Conservation (phyloP, 2,329 filamentous ascomycete species). For the Spiromastix sp. region DNA sequence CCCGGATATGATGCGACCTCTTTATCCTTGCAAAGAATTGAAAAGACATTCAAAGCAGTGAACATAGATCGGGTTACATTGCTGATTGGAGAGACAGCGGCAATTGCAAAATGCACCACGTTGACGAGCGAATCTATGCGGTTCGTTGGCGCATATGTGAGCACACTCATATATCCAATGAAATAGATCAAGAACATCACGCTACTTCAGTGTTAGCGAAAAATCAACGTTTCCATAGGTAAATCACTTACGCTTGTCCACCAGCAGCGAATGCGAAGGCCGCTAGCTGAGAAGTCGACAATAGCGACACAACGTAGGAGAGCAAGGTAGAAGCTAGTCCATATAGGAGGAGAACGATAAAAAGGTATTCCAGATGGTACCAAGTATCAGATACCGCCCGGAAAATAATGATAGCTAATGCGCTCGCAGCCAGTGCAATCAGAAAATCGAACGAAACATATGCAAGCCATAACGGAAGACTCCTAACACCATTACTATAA, state of each 20-base stretch:
- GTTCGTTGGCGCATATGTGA: conserved; percentile 64
- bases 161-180: conserved; percentile 58
- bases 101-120: conserved; percentile 65
- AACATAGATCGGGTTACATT: conserved; percentile 67
- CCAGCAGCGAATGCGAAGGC: conserved; percentile 76
- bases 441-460: conserved; percentile 72
- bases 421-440: conserved; percentile 57
- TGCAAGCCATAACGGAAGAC: conserved; percentile 72
- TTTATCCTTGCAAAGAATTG: conserved; percentile 57
- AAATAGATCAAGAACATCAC: conserved; percentile 61
- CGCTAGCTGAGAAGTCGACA: conserved; percentile 66
- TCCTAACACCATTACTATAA: conserved; percentile 82
- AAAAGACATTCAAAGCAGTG: conserved; percentile 73
- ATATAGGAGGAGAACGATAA: conserved; percentile 69
- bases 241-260: conserved; percentile 48
- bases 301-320: conserved; percentile 71
- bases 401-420: conserved; percentile 59
- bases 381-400: conserved; percentile 51
- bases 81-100: conserved; percentile 63
- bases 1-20: conserved; percentile 58
- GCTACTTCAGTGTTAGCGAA: conserved; percentile 19
- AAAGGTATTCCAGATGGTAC: conserved; percentile 73
- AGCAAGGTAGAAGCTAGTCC: conserved; percentile 66
- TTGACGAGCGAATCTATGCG: conserved; percentile 57
- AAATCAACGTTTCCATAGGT: conserved; percentile 9